Percentiles rank a stretch among this genome's conserved stretches.
These are phyloP conservation scores for Sutorius australiensis DNA, from an alignment of 768 basidiomycete genomes.

Conservation along the genomic window DNA sequence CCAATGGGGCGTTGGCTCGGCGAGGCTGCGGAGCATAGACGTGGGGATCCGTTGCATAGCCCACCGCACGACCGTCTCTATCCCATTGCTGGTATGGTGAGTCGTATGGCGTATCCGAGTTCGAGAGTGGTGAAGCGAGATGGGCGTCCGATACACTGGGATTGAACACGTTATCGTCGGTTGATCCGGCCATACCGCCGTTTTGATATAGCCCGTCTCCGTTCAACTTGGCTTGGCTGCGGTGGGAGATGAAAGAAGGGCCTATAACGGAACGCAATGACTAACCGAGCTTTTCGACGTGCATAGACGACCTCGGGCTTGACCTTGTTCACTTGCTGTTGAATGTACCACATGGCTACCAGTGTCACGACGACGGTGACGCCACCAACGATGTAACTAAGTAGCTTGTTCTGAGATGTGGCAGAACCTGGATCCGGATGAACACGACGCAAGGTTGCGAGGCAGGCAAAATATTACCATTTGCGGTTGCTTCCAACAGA, in stretches of 20 bases:
- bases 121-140: conserved; percentile 28
- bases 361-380: conserved; percentile 70
- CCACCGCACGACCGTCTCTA: conserved; percentile 44
- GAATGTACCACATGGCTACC: conserved; percentile 82
- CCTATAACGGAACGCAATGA: neutral
- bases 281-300: conserved; percentile 65
- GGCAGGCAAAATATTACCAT: conserved; percentile 15
- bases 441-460: neutral
- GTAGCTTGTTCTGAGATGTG: conserved; percentile 50
- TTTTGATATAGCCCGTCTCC: conserved; percentile 33
- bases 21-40: conserved; percentile 53
- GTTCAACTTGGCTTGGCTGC: conserved; percentile 53
- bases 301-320: conserved; percentile 68
- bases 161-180: conserved; percentile 34
- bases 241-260: conserved; percentile 3
- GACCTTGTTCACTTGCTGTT: conserved; percentile 60
- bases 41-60: conserved; percentile 42
- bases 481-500: conserved; percentile 51
- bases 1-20: conserved; percentile 16
- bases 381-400: conserved; percentile 65
- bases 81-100: conserved; percentile 49
- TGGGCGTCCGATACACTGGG: conserved; percentile 40
- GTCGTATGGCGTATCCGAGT: conserved; percentile 32
- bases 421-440: conserved; percentile 16
- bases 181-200: conserved; percentile 27